Evolutionary conservation across 192 early-diverging fungal species (phyloP).

Genomic region (Pilobolus umbonatus): DNA sequence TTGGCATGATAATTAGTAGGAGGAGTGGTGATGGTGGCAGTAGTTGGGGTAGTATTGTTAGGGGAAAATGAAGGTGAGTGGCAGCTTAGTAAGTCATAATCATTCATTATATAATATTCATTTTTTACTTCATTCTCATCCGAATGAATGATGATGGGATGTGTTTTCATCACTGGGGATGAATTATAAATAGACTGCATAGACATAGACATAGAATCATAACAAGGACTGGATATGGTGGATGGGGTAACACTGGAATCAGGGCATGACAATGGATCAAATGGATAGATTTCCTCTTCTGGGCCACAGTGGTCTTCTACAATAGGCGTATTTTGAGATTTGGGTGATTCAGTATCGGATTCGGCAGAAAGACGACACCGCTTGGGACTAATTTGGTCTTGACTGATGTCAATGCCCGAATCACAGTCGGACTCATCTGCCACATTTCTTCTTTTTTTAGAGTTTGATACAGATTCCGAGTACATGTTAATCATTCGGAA

Average conservation of each 20-base stretch:
- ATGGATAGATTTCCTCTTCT: background rate
- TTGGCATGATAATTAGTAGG: too few relatives aligned
- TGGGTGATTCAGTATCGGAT: background rate
- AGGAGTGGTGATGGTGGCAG: too few relatives aligned
- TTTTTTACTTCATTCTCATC: background rate
- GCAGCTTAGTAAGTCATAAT: background rate
- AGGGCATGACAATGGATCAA: background rate
- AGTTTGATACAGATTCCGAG: background rate
- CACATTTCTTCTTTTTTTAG: background rate
- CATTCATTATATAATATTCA: too few relatives aligned
- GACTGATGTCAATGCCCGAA: constrained; percentile 18
- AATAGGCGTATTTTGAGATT: background rate
- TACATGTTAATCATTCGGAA: constrained; percentile 17
- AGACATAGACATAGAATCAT: background rate
- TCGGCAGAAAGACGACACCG: background rate
- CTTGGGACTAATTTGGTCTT: background rate
- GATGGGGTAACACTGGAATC: background rate
- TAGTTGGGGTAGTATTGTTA: background rate
- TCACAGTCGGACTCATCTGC: constrained; percentile 20
- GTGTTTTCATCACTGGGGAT: background rate
- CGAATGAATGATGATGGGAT: background rate
- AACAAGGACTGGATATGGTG: background rate
- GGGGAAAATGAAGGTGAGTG: background rate
- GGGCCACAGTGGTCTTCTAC: background rate
- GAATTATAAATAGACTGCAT: background rate